Percentiles rank a stretch among this genome's conserved stretches.
phyloP scores from a whole-genome alignment of 83 land plant species.

The Diphasiastrum complanatum region DNA sequence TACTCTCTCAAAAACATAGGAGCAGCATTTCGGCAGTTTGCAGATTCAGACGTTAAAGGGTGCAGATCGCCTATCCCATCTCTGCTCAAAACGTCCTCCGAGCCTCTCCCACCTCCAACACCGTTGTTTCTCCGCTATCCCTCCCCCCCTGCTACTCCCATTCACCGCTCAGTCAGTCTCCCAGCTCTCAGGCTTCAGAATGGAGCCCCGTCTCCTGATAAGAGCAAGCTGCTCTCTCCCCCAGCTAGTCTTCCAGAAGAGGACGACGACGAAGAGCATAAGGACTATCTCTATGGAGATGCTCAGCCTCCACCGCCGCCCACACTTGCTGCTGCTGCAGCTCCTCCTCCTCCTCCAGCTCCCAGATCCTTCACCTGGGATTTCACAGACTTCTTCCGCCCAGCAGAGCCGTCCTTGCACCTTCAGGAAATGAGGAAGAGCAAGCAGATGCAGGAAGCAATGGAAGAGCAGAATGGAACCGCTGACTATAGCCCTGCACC shows the following conservation, averaged over 20 bases:
- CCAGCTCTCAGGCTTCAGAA: too few species aligned
- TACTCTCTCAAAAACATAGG: slow-evolving; percentile 46
- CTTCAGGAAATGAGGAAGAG: slow-evolving; percentile 12
- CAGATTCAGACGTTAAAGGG: too few species aligned
- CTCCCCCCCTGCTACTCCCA: too few species aligned
- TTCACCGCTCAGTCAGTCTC: too few species aligned
- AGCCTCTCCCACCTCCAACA: too few species aligned
- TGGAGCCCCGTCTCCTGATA: too few species aligned
- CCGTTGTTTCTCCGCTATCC: too few species aligned
- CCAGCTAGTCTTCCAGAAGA: too few species aligned
- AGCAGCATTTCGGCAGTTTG: slow-evolving; percentile 44
- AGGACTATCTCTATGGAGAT: neutral
- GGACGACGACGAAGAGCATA: neutral
- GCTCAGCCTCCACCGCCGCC: neutral
- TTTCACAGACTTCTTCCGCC: slow-evolving; percentile 43
- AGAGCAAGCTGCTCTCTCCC: too few species aligned
- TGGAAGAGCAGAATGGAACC: neutral
- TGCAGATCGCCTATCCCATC: slow-evolving; percentile 43
- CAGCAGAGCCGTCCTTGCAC: slow-evolving; percentile 11
- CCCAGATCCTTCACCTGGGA: slow-evolving; percentile 44
- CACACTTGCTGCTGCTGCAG: neutral
- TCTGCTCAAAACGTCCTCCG: slow-evolving; percentile 39
- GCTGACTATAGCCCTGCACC: neutral
- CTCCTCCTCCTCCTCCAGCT: slow-evolving; percentile 22
- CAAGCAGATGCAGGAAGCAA: neutral